A percentile compares a stretch with the other conserved stretches of the same genome.
These are phyloP conservation scores for Cicer cuneatum DNA, from an alignment of 306 rosid genomes.

Conservation along the genomic window DNA sequence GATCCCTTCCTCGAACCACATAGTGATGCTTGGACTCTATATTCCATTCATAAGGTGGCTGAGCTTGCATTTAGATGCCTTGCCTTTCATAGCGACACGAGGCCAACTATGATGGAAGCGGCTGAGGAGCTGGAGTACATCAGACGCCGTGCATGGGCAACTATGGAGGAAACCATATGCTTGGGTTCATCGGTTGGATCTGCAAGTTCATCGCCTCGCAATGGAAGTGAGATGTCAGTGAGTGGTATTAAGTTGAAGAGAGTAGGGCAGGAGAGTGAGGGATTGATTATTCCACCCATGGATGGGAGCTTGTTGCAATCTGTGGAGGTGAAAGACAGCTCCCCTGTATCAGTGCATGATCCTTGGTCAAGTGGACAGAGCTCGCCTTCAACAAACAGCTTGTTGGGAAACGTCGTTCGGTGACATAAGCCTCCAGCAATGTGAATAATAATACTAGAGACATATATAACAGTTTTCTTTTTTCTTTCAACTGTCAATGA, in stretches of 20 bases:
- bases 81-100: constrained; percentile 89
- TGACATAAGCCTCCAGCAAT: constrained; percentile 48
- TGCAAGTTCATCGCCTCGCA: constrained; percentile 60
- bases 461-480: constrained; percentile 19
- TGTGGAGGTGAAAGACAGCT: constrained; percentile 63
- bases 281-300: constrained; percentile 56
- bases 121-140: constrained; percentile 87
- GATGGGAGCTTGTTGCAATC: constrained; percentile 47
- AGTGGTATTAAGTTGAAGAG: constrained; percentile 48
- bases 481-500: background rate
- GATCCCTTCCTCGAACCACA: constrained; percentile 91
- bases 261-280: constrained; percentile 59
- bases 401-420: constrained; percentile 70
- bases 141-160: constrained; percentile 78
- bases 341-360: constrained; percentile 90
- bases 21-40: constrained; percentile 97
- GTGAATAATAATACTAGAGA: constrained; percentile 50
- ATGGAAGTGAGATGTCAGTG: constrained; percentile 63
- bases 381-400: constrained; percentile 91
- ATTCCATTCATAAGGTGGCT: constrained; percentile 83
- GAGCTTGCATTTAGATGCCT: constrained; percentile 99
- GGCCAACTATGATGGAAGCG: constrained; percentile 95
- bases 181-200: constrained; percentile 68
- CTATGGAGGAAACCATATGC: constrained; percentile 72
- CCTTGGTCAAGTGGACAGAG: constrained; percentile 94